phyloP scores from a whole-genome alignment of 345 rosid species.

The Laguncularia racemosa region DNA sequence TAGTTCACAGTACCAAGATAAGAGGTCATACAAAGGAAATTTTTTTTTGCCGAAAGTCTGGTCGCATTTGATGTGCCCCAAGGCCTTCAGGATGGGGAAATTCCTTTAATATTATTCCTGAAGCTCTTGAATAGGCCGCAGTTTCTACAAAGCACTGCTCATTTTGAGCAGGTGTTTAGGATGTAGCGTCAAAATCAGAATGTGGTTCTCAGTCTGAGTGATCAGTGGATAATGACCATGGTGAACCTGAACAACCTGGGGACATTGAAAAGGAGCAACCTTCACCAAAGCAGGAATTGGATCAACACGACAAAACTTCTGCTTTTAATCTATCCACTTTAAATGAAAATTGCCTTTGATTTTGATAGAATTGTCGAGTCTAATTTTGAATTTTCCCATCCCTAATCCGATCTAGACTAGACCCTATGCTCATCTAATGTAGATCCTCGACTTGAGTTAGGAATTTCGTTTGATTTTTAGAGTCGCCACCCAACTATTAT shows the following conservation, averaged over 20 bases:
- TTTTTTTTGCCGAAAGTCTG: conserved; percentile 33
- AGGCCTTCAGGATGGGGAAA: conserved; percentile 32
- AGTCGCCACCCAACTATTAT: no score
- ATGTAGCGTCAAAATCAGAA: conserved; percentile 67
- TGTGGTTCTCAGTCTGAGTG: conserved; percentile 29
- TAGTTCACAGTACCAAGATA: conserved; percentile 27
- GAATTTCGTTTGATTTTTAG: no score
- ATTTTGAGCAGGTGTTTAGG: conserved; percentile 82
- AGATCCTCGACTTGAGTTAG: no score
- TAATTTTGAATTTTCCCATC: no score
- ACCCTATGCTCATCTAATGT: no score
- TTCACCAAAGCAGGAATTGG: conserved; percentile 24
- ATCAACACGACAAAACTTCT: conserved; percentile 25
- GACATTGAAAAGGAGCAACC: conserved; percentile 40
- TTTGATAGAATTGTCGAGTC: no score
- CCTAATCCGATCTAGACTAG: no score
- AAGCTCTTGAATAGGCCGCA: conserved; percentile 79
- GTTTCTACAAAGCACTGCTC: conserved; percentile 63
- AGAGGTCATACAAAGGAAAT: conserved; percentile 65
- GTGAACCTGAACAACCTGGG: conserved; percentile 35
- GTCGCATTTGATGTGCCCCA: conserved; percentile 20
- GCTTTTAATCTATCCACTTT: conserved; percentile 34
- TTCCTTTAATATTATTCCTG: conserved; percentile 73
- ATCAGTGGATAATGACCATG: conserved; percentile 26
- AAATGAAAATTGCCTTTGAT: no score